Evolutionary conservation across 192 early-diverging fungal species (phyloP).

Genomic region (Thamnidium elegans): DNA sequence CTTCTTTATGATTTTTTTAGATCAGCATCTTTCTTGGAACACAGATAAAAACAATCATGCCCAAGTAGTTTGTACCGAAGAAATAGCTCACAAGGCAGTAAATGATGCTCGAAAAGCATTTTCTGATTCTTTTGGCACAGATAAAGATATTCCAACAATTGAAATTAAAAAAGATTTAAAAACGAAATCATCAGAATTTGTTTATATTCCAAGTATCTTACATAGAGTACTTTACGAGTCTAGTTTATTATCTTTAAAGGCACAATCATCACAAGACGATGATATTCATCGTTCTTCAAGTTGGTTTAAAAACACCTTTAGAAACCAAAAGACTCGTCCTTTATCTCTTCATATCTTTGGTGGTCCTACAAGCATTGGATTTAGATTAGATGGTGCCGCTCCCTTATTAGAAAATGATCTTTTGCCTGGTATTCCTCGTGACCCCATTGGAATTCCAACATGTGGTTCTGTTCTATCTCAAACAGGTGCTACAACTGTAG

Average conservation of each 20-base stretch:
- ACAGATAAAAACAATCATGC: constrained; percentile 12
- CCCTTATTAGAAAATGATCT: constrained; percentile 15
- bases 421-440: constrained; percentile 23
- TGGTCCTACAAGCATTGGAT: constrained; percentile 27
- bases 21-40: constrained; percentile 27
- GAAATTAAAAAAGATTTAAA: constrained; percentile 5
- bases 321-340: not conserved
- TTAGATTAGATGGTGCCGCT: constrained; percentile 12
- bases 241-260: not conserved
- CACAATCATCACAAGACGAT: constrained; percentile 10
- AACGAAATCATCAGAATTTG: constrained; percentile 11
- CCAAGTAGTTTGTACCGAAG: constrained; percentile 18
- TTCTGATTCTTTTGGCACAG: constrained; percentile 16
- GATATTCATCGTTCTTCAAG: not conserved
- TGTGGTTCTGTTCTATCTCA: constrained; percentile 15
- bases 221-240: constrained; percentile 32
- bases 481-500: constrained; percentile 4
- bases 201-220: constrained; percentile 17
- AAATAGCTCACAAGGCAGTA: constrained; percentile 25
- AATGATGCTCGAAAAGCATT: constrained; percentile 18
- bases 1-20: constrained; percentile 15
- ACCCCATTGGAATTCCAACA: constrained; percentile 22
- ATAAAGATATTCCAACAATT: constrained; percentile 12
- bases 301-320: not conserved
- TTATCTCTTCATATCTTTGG: constrained; percentile 20